phyloP scores from a whole-genome alignment of 1,139 yeast species.

The Zhuliangozyma blackwelliae region DNA sequence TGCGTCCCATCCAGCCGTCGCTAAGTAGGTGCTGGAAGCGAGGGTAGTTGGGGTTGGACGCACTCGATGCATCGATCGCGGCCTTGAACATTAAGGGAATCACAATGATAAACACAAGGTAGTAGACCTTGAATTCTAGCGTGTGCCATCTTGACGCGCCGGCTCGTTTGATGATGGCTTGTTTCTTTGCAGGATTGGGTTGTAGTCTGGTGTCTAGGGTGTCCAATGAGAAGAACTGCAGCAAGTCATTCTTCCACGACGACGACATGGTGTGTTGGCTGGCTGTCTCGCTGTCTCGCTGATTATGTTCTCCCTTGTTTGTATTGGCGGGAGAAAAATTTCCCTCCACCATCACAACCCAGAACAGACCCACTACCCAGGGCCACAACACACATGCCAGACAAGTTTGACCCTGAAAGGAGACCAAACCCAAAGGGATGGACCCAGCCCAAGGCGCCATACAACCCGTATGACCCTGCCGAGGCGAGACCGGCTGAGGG shows the following conservation, averaged over 20 bases:
- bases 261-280: too few species aligned
- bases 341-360: neutral
- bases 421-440: constrained; percentile 81
- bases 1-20: constrained; percentile 75
- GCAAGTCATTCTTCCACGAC: constrained; percentile 12
- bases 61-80: constrained; percentile 78
- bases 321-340: neutral
- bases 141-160: constrained; percentile 66
- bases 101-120: constrained; percentile 54
- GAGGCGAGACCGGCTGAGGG: constrained; percentile 80
- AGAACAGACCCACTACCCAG: neutral
- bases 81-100: constrained; percentile 82
- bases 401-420: constrained; percentile 27
- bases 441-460: constrained; percentile 79
- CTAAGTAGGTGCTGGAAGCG: constrained; percentile 57
- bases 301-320: too few species aligned
- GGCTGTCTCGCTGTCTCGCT: too few species aligned
- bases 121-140: constrained; percentile 66
- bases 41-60: constrained; percentile 71
- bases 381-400: neutral
- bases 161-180: constrained; percentile 40
- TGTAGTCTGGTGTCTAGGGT: constrained; percentile 70
- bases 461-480: constrained; percentile 78
- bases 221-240: constrained; percentile 62
- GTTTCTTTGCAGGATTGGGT: constrained; percentile 47